Evolutionary conservation across 2,329 filamentous ascomycete species (phyloP), one percentile per base, ranked within the genome.

Genomic region (Chrysoporthe austroafricana): DNA sequence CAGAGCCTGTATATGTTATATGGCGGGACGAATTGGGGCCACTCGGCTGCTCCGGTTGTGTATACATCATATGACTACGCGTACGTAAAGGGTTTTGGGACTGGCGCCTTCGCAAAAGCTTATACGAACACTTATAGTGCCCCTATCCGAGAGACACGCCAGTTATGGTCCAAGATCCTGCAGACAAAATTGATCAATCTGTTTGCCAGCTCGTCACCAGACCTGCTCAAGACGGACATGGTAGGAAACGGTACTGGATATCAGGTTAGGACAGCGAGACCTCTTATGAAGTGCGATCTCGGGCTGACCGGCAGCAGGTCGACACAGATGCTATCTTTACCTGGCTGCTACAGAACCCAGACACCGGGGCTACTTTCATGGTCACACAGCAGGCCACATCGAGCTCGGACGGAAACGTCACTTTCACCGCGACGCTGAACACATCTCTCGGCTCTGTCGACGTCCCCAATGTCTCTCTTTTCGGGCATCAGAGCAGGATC

Each of bases 11-110:
- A 86, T 70, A 86, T 86, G 79, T 79, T 80, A 0, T 85, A 79
- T 71, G 85, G 85, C n/a, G 85, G 84, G 1, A 86, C 85, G 0
- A 86, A 84, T 69, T 87, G 84, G 85, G 85, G 83, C 8, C 82
- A 86, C 63, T 80, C 78, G 58, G 82, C 79, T 52, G 80, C 81
- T 4, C 82, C 82, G 0, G 81, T 83, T 32, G 84, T 87, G 0
- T 86, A 85, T 68, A 79, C 77, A 2, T 78, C 77, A 57, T 81
- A 81, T 67, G 79, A 81, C 68, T 81, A 81, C 64, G 76, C 68
- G 72, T 72, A 39, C 60, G 62, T 44, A 7, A 13, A 14, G 8
- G 16, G n/a, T 43, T 32, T 34, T 34, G 9, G n/a, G 26, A 3
- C 16, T 58, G n/a, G 21, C 14, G 9, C 3, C n/a, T 21, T n/a